Evolutionary conservation across 202 grass and related monocot species (phyloP).

Genomic region (Hordeum pubiflorum): DNA sequence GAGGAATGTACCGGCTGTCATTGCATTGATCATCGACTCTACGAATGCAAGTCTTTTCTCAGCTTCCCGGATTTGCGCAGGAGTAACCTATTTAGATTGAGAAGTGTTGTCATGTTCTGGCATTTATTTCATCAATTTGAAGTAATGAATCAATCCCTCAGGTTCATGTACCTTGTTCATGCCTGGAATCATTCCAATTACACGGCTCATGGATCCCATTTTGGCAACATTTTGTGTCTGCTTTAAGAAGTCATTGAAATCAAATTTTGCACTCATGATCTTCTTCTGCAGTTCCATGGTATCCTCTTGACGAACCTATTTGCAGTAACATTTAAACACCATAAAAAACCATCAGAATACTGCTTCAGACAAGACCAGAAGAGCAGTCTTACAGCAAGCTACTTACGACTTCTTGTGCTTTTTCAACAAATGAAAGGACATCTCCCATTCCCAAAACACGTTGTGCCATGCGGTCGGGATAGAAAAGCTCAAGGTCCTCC

Average conservation of each 20-base stretch:
- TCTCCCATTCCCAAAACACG: conserved; percentile 92
- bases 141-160: not conserved
- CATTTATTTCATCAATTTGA: not conserved
- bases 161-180: conserved; percentile 73
- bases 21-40: conserved; percentile 94
- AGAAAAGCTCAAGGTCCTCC: conserved; percentile 89
- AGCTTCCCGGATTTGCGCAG: conserved; percentile 89
- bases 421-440: conserved; percentile 96
- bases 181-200: conserved; percentile 96
- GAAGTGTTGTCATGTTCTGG: not conserved
- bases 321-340: conserved; percentile 16
- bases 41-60: conserved; percentile 81
- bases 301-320: conserved; percentile 68
- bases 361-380: conserved; percentile 9
- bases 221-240: conserved; percentile 88
- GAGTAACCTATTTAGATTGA: conserved; percentile 51
- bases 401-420: conserved; percentile 96
- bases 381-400: not conserved
- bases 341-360: conserved; percentile 1
- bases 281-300: conserved; percentile 71
- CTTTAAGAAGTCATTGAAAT: conserved; percentile 68
- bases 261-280: conserved; percentile 73
- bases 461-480: conserved; percentile 86
- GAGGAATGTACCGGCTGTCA: conserved; percentile 57
- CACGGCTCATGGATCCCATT: conserved; percentile 88